Base-by-base conservation (phyloP, 139 green algal genomes). In the Coelastrella sp. region DNA sequence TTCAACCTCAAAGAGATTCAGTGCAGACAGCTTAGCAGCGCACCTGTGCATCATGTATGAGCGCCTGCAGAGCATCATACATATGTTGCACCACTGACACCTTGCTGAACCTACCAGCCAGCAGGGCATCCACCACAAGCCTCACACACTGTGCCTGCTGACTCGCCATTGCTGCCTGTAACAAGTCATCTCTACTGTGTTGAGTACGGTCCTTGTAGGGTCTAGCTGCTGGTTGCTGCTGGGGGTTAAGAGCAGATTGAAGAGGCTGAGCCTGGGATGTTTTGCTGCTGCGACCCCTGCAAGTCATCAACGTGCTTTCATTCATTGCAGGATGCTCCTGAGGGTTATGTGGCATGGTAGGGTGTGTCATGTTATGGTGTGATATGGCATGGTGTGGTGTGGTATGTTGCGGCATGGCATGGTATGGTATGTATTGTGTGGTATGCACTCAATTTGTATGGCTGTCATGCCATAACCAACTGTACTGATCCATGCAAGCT, bases 31-130 rank as follows among this genome's bases (percentile, higher is more conserved):
- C 65, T 27, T 8, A 24, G 17, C 15, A 24, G 19, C 65, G 59
- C 84, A 89, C 84, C 84, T 82, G 84, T 24, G 70, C 14, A 59
- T 89, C 72, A 10, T 90, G 85, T 27, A 90, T 90, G n/a, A 90
- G n/a, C 19, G 76, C 87, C 73, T 90, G 87, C 87, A 90, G 75
- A 10, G 87, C 87, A 20, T 90, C 87, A 59, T 91, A 91, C 61
- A 91, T 78, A 68, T 91, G 87, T 15, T 8, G 20, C 63, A 91
- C 70, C 78, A 91, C 87, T 17, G 61, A 82, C 60, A 82, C 78
- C 63, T 86, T 87, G 78, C 78, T 87, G 61, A 91, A 91, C 27
- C 78, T 70, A 0, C 87, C 87, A 49, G 75, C 79, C 49, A 91
- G 63, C 66, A 91, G 49, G 4, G 78, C 78, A 63, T 91, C 87